Evolutionary conservation across 192 early-diverging fungal species (phyloP).

Genomic region (Coemansia furcata): DNA sequence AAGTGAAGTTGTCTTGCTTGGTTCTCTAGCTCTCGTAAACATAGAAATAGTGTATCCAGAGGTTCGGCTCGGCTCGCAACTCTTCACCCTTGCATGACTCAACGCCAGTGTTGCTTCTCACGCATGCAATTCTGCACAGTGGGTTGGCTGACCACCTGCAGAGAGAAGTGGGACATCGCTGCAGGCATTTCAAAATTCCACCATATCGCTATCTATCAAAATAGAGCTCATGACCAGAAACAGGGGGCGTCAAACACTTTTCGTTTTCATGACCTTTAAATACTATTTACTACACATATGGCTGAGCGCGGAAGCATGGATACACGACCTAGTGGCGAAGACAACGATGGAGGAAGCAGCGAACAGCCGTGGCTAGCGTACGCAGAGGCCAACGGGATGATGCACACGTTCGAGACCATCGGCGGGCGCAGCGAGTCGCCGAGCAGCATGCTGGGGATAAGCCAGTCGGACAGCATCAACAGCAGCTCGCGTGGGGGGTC

Average conservation of each 20-base stretch:
- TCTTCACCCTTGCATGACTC: neutral
- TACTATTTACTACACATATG: conserved; percentile 9
- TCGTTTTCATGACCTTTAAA: neutral
- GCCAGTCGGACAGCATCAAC: conserved; percentile 23
- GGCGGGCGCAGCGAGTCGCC: conserved; percentile 40
- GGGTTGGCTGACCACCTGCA: neutral
- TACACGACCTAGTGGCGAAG: conserved; percentile 13
- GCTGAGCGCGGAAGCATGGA: conserved; percentile 34
- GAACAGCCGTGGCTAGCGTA: conserved; percentile 51
- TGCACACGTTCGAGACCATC: conserved; percentile 53
- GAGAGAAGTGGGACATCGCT: neutral
- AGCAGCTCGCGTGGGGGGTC: conserved; percentile 31
- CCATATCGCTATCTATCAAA: neutral
- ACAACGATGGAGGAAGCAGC: neutral
- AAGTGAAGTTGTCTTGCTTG: neutral
- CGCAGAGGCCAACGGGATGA: conserved; percentile 47
- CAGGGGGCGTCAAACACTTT: neutral
- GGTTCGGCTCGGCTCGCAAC: conserved; percentile 1
- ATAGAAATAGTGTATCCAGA: neutral
- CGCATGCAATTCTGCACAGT: neutral
- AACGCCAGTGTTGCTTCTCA: neutral
- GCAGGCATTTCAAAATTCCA: neutral
- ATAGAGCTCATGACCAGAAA: neutral
- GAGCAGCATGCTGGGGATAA: conserved; percentile 24
- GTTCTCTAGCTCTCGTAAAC: no score